Conservation (phyloP, 768 basidiomycete species). For the Dictyophora rubrovolvata region DNA sequence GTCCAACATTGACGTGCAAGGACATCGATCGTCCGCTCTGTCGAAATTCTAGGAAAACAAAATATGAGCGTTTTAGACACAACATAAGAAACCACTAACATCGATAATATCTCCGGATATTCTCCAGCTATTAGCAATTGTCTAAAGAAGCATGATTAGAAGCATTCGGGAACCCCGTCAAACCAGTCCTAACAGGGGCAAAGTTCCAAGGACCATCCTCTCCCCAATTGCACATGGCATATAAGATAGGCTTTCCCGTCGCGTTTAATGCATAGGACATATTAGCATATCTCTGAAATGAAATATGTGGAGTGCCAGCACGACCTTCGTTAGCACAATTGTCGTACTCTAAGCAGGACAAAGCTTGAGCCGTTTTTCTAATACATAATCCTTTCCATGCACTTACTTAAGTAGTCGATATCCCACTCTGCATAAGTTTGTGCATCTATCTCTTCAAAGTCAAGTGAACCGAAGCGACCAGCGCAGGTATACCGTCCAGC, state of each 20-base stretch:
- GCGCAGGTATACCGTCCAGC: conserved; percentile 22
- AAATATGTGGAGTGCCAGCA: conserved; percentile 25
- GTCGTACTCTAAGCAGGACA: conserved; percentile 23
- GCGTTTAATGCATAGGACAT: conserved; percentile 30
- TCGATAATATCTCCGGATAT: conserved; percentile 19
- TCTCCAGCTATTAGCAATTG: conserved; percentile 17
- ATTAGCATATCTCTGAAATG: conserved; percentile 26
- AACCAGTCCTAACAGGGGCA: conserved; percentile 15
- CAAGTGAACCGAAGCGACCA: conserved; percentile 29
- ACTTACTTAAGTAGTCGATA: conserved; percentile 26
- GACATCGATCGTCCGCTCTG: conserved; percentile 27
- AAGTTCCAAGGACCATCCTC: conserved; percentile 32
- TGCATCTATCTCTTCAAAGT: conserved; percentile 31
- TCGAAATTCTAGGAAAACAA: conserved; percentile 20
- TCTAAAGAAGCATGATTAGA: conserved; percentile 9
- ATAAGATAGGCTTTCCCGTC: conserved; percentile 30
- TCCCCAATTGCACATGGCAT: conserved; percentile 32
- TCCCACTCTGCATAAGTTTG: conserved; percentile 31
- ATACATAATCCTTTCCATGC: not conserved
- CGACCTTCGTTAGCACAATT: conserved; percentile 32
- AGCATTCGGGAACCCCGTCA: not conserved
- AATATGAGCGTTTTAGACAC: not conserved
- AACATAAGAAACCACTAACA: not conserved
- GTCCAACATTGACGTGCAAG: conserved; percentile 25
- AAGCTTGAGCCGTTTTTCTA: not conserved